phyloP scores from a whole-genome alignment of 441 rosid genomes.

The Pelargonium cotyledonis region DNA sequence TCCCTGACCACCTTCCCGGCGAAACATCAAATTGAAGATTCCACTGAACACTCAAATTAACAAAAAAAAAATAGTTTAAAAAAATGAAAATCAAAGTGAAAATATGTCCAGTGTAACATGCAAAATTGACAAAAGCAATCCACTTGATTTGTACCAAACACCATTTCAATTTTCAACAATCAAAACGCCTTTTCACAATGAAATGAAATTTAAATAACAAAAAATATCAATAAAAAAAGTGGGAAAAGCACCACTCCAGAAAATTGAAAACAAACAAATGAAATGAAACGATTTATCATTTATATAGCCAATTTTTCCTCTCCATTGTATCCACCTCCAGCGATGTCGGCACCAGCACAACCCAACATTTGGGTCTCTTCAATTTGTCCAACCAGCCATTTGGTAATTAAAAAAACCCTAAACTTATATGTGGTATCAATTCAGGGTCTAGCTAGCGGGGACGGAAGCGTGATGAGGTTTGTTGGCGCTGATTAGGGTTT shows the following conservation, averaged over 20 bases:
- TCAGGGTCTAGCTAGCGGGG: constrained; percentile 45
- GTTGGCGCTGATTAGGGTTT: constrained; percentile 81
- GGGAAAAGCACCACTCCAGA: neutral
- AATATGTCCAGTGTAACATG: too few species aligned
- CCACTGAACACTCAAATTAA: too few species aligned
- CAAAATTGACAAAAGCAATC: too few species aligned
- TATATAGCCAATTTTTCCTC: neutral
- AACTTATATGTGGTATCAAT: neutral
- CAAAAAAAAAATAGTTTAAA: too few species aligned
- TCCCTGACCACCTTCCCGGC: too few species aligned
- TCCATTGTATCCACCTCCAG: too few species aligned
- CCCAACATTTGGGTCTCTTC: too few species aligned
- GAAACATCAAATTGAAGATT: too few species aligned
- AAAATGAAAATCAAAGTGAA: too few species aligned
- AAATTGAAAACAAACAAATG: neutral
- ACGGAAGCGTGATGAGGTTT: constrained; percentile 98
- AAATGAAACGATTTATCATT: constrained; percentile 21
- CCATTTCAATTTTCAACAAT: neutral
- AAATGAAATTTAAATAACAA: too few species aligned
- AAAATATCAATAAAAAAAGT: neutral
- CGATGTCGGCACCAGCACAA: too few species aligned
- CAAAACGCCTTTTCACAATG: neutral
- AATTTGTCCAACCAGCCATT: too few species aligned
- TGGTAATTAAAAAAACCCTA: neutral
- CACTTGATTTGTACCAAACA: neutral